Percentiles rank a stretch among this genome's conserved stretches.
phyloP scores from a whole-genome alignment of 2,329 filamentous ascomycete genomes.

The Pleomassaria siparia region DNA sequence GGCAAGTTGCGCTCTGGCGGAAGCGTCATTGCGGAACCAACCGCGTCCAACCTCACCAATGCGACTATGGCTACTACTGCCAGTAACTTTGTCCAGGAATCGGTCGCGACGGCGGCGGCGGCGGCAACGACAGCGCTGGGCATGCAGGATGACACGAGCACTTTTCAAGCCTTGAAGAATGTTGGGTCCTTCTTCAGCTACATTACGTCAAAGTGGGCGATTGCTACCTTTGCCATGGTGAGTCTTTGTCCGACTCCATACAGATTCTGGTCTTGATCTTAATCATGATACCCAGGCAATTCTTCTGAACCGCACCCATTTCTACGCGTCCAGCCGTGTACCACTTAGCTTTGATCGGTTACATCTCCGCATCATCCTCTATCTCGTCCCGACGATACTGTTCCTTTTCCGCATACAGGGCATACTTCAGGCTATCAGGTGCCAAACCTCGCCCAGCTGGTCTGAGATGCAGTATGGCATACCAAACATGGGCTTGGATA shows the following conservation, averaged over 20 bases:
- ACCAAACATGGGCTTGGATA: conserved; percentile 43
- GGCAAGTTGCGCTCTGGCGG: conserved; percentile 57
- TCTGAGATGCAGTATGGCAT: conserved; percentile 51
- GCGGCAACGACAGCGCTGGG: conserved; percentile 35
- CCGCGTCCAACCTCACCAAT: conserved; percentile 49
- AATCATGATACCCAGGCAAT: conserved; percentile 60
- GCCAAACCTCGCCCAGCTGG: conserved; percentile 68
- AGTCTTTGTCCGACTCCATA: conserved; percentile 29
- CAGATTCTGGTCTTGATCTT: background rate
- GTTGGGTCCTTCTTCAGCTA: conserved; percentile 89
- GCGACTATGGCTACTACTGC: conserved; percentile 41
- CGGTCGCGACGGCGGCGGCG: conserved; percentile 46
- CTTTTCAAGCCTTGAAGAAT: conserved; percentile 61
- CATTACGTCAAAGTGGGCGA: conserved; percentile 67
- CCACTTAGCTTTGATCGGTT: conserved; percentile 76
- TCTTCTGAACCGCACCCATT: conserved; percentile 85
- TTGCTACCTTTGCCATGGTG: conserved; percentile 80
- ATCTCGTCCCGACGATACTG: conserved; percentile 33
- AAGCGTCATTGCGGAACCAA: conserved; percentile 62
- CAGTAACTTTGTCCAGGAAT: conserved; percentile 46
- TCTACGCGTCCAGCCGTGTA: conserved; percentile 86
- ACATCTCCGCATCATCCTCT: conserved; percentile 40
- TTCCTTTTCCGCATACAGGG: conserved; percentile 62
- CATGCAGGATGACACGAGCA: conserved; percentile 40
- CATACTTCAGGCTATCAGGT: conserved; percentile 83